phyloP scores from a whole-genome alignment of 208 protist genomes.

The Leishmania mexicana region DNA sequence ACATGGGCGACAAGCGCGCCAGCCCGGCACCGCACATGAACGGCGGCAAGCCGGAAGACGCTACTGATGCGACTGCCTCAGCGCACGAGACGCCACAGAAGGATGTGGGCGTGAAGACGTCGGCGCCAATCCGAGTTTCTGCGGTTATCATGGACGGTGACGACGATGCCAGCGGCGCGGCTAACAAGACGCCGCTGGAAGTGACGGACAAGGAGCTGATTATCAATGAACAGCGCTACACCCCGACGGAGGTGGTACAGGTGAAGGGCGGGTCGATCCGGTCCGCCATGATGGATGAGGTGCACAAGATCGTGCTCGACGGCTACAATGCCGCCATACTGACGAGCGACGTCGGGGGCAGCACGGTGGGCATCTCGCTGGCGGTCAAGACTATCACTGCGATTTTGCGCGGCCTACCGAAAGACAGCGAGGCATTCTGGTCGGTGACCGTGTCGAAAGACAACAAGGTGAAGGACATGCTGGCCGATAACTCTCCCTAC shows the following conservation, averaged over 20 bases:
- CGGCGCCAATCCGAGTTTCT: constrained; percentile 23
- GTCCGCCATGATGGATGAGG: constrained; percentile 32
- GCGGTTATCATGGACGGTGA: constrained; percentile 20
- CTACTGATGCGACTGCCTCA: neutral
- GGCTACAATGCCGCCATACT: constrained; percentile 61
- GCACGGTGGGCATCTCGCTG: constrained; percentile 45
- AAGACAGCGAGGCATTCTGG: constrained; percentile 48
- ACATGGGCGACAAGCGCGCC: constrained; percentile 31
- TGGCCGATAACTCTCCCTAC: constrained; percentile 44
- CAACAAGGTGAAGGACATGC: constrained; percentile 49
- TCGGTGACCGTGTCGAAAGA: constrained; percentile 42
- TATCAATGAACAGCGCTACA: constrained; percentile 18
- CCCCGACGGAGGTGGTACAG: constrained; percentile 37
- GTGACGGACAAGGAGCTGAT: constrained; percentile 25
- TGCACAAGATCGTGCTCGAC: constrained; percentile 31
- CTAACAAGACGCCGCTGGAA: constrained; percentile 3
- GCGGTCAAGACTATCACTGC: constrained; percentile 23
- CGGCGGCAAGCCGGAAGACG: constrained; percentile 19
- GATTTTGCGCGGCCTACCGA: constrained; percentile 27
- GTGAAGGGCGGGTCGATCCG: constrained; percentile 36
- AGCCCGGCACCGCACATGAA: constrained; percentile 20
- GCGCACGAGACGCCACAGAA: neutral
- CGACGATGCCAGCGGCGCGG: neutral
- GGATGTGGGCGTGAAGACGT: neutral
- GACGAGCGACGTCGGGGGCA: constrained; percentile 35